phyloP scores from a whole-genome alignment of 345 rosid genomes.

The Pugionium cornutum region DNA sequence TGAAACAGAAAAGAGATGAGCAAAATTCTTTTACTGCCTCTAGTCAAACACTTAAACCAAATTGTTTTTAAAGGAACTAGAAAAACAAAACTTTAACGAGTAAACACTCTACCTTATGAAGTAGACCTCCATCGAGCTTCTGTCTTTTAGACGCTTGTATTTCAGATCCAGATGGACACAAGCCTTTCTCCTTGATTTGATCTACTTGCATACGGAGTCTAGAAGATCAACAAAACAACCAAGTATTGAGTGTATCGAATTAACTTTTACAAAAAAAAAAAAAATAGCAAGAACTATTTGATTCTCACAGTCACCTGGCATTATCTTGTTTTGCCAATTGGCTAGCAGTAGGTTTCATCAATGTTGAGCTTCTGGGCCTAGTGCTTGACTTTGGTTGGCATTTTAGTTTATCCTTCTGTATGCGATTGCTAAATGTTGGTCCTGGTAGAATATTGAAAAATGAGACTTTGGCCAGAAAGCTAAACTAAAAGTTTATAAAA shows the following conservation, averaged over 20 bases:
- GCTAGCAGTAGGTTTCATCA: slow-evolving; percentile 95
- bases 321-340: slow-evolving; percentile 74
- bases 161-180: slow-evolving; percentile 58
- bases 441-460: slow-evolving; percentile 46
- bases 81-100: background rate
- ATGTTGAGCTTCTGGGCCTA: slow-evolving; percentile 78
- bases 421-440: slow-evolving; percentile 41
- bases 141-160: slow-evolving; percentile 91
- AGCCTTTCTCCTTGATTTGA: slow-evolving; percentile 48
- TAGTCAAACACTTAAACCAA: background rate
- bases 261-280: background rate
- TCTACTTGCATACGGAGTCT: slow-evolving; percentile 34
- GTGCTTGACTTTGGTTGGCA: slow-evolving; percentile 40
- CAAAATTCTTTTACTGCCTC: background rate
- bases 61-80: background rate
- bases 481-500: background rate
- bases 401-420: slow-evolving; percentile 43
- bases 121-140: slow-evolving; percentile 88
- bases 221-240: slow-evolving; percentile 22
- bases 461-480: background rate
- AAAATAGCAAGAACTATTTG: background rate
- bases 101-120: slow-evolving; percentile 56
- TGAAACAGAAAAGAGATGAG: slow-evolving; percentile 35
- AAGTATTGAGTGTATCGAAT: background rate
- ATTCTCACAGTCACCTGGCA: slow-evolving; percentile 55